phyloP scores from a whole-genome alignment of 371 early-diverging fungal genomes.

The Syncephalastrum contaminatum region DNA sequence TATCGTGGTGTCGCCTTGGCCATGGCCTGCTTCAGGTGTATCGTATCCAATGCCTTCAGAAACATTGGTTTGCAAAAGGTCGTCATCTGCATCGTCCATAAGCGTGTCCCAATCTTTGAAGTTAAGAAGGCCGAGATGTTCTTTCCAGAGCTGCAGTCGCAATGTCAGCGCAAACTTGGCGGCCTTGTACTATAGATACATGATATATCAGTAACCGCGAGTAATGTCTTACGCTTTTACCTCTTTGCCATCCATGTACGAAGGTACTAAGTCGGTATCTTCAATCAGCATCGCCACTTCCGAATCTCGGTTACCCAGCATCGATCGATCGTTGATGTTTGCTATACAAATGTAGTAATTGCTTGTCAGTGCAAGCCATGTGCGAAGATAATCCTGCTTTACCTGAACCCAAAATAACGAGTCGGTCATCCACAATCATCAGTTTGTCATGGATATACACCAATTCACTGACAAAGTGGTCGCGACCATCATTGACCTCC shows the following conservation, averaged over 20 bases:
- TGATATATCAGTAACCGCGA: neutral
- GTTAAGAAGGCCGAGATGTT: conserved; percentile 76
- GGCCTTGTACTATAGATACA: conserved; percentile 57
- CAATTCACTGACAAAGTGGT: conserved; percentile 75
- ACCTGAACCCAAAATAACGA: conserved; percentile 82
- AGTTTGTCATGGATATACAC: conserved; percentile 93
- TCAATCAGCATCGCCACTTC: conserved; percentile 88
- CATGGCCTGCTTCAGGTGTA: conserved; percentile 18
- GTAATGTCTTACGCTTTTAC: conserved; percentile 20
- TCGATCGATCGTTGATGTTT: conserved; percentile 64
- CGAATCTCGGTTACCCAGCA: conserved; percentile 88
- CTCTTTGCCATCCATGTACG: conserved; percentile 72
- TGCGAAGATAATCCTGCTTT: conserved; percentile 8
- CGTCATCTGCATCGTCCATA: conserved; percentile 11
- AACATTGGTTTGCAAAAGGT: conserved; percentile 3
- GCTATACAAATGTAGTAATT: conserved; percentile 19
- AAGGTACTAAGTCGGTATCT: conserved; percentile 68
- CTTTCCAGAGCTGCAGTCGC: conserved; percentile 77
- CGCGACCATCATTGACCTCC: conserved; percentile 23
- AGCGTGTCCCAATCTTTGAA: conserved; percentile 29
- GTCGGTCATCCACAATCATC: conserved; percentile 87
- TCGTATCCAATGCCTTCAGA: conserved; percentile 10
- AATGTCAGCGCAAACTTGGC: conserved; percentile 73
- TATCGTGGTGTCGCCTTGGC: conserved; percentile 3
- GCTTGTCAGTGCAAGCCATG: neutral